phyloP scores from a whole-genome alignment of 805 yeast species.

The Teunomyces barrocoloradensis region DNA sequence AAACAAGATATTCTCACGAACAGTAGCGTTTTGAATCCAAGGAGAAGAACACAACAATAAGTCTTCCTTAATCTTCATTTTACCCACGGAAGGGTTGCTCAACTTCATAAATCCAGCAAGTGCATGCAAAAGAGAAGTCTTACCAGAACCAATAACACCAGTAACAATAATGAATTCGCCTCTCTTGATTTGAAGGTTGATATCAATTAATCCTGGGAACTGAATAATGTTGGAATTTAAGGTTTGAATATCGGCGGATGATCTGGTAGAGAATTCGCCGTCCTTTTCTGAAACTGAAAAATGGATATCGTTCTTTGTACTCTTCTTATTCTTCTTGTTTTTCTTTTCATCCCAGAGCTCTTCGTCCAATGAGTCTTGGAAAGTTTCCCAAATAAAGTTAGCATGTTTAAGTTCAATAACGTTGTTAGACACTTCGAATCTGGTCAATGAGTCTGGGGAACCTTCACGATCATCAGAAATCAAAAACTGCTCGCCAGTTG shows the following conservation, averaged over 20 bases:
- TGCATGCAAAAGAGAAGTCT: conserved; percentile 40
- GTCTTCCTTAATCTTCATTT: conserved; percentile 25
- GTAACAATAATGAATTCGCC: conserved; percentile 42
- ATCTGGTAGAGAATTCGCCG: background rate
- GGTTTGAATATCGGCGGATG: conserved; percentile 2
- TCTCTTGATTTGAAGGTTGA: conserved; percentile 27
- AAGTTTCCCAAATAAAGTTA: conserved; percentile 31
- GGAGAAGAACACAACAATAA: conserved; percentile 36
- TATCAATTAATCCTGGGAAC: conserved; percentile 34
- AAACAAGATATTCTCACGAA: conserved; percentile 38
- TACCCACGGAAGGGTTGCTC: conserved; percentile 24
- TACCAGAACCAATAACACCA: conserved; percentile 45
- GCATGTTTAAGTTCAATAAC: conserved; percentile 26
- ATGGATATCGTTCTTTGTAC: conserved; percentile 5
- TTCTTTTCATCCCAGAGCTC: conserved; percentile 22
- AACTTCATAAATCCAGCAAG: conserved; percentile 40
- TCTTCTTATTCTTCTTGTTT: conserved; percentile 11
- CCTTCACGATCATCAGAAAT: conserved; percentile 7
- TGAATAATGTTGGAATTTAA: conserved; percentile 5
- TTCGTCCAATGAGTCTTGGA: conserved; percentile 22
- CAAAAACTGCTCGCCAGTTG: conserved; percentile 7
- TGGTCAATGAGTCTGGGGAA: background rate
- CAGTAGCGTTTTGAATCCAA: conserved; percentile 45
- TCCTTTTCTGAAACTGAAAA: conserved; percentile 7
- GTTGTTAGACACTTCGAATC: conserved; percentile 2